Conservation (phyloP, 768 basidiomycete genomes). For the Lentinula sp. region DNA sequence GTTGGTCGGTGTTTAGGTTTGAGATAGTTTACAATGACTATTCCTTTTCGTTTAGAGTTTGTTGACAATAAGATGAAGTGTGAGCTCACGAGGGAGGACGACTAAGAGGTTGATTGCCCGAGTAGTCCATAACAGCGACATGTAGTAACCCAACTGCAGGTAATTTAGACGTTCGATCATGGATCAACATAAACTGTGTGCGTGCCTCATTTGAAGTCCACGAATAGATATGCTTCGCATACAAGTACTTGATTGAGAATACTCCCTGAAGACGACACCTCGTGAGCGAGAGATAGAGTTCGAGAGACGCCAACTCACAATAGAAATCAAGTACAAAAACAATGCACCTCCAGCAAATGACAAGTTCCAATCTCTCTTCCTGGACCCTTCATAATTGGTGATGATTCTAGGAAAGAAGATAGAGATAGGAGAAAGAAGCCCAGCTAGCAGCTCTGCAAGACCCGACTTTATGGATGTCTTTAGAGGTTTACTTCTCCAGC, state of each 20-base stretch:
- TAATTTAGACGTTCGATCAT: not conserved
- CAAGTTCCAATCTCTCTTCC: slow-evolving; percentile 66
- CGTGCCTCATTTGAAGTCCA: slow-evolving; percentile 60
- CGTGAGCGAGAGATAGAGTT: not conserved
- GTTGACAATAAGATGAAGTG: not conserved
- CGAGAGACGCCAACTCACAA: slow-evolving; percentile 34
- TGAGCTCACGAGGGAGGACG: slow-evolving; percentile 57
- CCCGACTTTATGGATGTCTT: slow-evolving; percentile 19
- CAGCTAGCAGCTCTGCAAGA: slow-evolving; percentile 25
- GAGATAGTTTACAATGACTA: slow-evolving; percentile 58
- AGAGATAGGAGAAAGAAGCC: slow-evolving; percentile 57
- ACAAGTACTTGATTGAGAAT: slow-evolving; percentile 72
- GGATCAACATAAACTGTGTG: not conserved
- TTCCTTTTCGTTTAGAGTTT: not conserved
- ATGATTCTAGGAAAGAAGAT: slow-evolving; percentile 60
- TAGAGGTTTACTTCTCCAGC: slow-evolving; percentile 22
- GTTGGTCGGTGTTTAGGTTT: slow-evolving; percentile 40
- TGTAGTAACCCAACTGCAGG: slow-evolving; percentile 62
- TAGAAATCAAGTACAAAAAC: slow-evolving; percentile 60
- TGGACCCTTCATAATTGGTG: slow-evolving; percentile 26
- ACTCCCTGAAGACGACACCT: slow-evolving; percentile 40
- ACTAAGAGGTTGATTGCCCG: slow-evolving; percentile 64
- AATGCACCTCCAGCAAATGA: slow-evolving; percentile 59
- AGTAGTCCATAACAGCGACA: slow-evolving; percentile 60
- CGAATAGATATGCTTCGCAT: slow-evolving; percentile 64